These are phyloP conservation scores for Ceratorhiza oryzae-sativae DNA, from an alignment of 1,284 basidiomycete genomes.

Conservation along the genomic window DNA sequence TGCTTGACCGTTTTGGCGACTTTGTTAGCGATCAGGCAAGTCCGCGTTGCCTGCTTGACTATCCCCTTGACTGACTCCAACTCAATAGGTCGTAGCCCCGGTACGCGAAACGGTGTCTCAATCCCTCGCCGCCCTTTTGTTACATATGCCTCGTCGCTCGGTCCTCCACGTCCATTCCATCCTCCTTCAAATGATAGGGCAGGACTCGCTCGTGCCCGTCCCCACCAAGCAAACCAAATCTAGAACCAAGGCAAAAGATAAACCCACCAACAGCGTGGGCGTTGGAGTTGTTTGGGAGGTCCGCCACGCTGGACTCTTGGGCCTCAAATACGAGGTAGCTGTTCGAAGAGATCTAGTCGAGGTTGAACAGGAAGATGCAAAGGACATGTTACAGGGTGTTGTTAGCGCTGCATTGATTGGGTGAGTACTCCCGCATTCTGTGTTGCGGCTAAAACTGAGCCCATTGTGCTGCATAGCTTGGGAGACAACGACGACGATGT, in stretches of 20 bases:
- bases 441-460: constrained; percentile 17
- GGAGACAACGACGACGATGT: constrained; percentile 96
- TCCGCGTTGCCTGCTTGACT: constrained; percentile 49
- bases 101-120: constrained; percentile 97
- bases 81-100: constrained; percentile 78
- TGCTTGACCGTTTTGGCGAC: constrained; percentile 97
- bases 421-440: constrained; percentile 55
- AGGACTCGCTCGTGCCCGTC: constrained; percentile 68
- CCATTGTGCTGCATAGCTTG: constrained; percentile 59
- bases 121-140: constrained; percentile 87
- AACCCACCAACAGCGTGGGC: constrained; percentile 47
- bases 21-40: constrained; percentile 89
- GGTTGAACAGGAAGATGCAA: constrained; percentile 52
- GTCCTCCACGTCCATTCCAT: constrained; percentile 83
- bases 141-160: constrained; percentile 82
- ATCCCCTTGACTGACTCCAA: constrained; percentile 43
- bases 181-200: constrained; percentile 92
- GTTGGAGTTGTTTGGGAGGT: constrained; percentile 90
- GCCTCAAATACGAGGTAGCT: constrained; percentile 97
- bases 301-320: constrained; percentile 93
- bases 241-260: constrained; percentile 53
- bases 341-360: constrained; percentile 86
- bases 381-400: constrained; percentile 71
- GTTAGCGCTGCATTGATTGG: constrained; percentile 89
- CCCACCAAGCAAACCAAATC: constrained; percentile 43